Evolutionary conservation across 2,329 filamentous ascomycete species (phyloP), one percentile per base, ranked within the genome.

Genomic region (Claviceps purpurea): DNA sequence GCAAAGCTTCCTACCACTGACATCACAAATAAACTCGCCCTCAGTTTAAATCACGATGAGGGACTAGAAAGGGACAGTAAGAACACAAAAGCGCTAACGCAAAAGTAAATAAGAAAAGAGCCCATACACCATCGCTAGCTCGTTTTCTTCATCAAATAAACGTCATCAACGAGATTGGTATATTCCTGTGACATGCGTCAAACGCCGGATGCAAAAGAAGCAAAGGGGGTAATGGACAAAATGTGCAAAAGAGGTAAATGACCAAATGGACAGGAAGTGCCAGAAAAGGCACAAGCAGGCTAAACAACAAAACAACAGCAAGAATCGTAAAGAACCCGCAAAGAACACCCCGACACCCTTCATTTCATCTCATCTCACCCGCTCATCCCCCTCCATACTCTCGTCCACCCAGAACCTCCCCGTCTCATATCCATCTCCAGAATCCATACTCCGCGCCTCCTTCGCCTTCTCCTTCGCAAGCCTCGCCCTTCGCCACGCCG

Each of bases 401-500:
- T 54, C 62, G 34, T 64, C 65, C 18, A 13, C 22, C 50, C 68
- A 59, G 13, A 63, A 65, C 20, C 62, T 64, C 14, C 49, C 50
- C 4, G 61, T 45, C 55, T 64, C 67, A 48, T 73, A 5, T 43
- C 41, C 20, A 71, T 0, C 68, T 71, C 0, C 68, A 34, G 30
- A 34, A 34, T 34, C 70, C 62, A 68, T 64, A 52, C 72, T 69
- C 41, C 67, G 60, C 22, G 63, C 63, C 43, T 71, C 68, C 40
- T 67, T 60, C 2, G 65, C 68, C 40, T 64, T 63, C 56, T 77
- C 71, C 47, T 63, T 64, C 4, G 68, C 71, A 30, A 68, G 52
- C 26, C 70, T 65, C 11, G 66, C 64, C 26, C 62, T 62, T 30
- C 67, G 67, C 75, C 75, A 78, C 2, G 67, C 66, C 11, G 71